These are phyloP conservation scores for Fusarium subtropicale DNA, from an alignment of 2,329 filamentous ascomycete species.

Conservation along the genomic window DNA sequence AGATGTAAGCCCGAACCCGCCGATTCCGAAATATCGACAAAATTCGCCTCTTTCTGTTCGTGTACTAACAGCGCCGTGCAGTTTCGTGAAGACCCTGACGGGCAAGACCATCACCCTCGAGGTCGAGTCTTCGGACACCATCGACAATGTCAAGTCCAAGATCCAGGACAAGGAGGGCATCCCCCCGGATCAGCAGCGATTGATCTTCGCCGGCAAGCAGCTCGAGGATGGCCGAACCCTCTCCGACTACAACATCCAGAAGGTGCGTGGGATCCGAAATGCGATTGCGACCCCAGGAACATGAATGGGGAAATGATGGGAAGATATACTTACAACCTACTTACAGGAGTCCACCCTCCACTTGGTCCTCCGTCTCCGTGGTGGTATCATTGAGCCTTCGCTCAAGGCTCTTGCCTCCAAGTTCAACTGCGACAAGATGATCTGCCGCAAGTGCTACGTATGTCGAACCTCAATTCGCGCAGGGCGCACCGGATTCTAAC, in stretches of 20 bases:
- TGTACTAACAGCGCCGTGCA: slow-evolving; percentile 57
- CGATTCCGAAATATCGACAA: slow-evolving; percentile 42
- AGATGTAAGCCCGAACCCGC: slow-evolving; percentile 76
- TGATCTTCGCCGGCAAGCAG: slow-evolving; percentile 99
- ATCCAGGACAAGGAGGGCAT: slow-evolving; percentile 99
- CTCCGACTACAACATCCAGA: slow-evolving; percentile 99
- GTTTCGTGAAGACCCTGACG: slow-evolving; percentile 99
- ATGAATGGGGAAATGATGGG: neutral
- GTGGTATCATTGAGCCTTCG: slow-evolving; percentile 99
- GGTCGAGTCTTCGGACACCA: slow-evolving; percentile 98
- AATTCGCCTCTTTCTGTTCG: slow-evolving; percentile 23
- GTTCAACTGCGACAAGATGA: slow-evolving; percentile 99
- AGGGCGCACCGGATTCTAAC: slow-evolving; percentile 1
- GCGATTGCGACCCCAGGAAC: slow-evolving; percentile 5
- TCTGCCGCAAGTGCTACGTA: slow-evolving; percentile 99
- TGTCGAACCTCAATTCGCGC: slow-evolving; percentile 54
- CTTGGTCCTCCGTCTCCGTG: slow-evolving; percentile 97
- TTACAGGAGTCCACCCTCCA: slow-evolving; percentile 94
- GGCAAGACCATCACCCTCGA: slow-evolving; percentile 99
- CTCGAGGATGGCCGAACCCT: slow-evolving; percentile 98
- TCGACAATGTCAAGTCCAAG: slow-evolving; percentile 99
- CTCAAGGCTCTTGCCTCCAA: slow-evolving; percentile 98
- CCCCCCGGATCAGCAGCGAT: slow-evolving; percentile 95
- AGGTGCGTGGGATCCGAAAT: slow-evolving; percentile 69
- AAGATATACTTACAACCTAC: slow-evolving; percentile 48